Evolutionary conservation across 805 yeast species (phyloP), one percentile per base, ranked within the genome.

Genomic region (Ogataea chonburiensis): DNA sequence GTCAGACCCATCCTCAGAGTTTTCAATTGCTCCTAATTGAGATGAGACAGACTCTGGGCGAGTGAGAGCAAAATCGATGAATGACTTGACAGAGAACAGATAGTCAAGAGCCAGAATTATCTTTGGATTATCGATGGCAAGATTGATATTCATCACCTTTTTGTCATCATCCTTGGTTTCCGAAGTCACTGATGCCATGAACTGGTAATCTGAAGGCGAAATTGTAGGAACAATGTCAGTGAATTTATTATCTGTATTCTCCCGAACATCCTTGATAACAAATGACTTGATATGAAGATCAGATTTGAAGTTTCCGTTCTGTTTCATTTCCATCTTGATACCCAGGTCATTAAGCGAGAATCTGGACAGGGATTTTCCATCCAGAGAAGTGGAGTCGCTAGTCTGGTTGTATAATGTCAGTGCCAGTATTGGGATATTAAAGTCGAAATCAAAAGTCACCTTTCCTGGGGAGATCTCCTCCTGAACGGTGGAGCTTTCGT

Each of bases 31-130:
- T 12, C 41, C 11, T 15, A 35, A 17, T 18, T 26, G 49, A 20
- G 57, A 33, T 15, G 42, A 61, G 17, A 25, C 7, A 7, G 30
- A 16, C 12, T 37, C 31, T 3, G 30, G n/a, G 17, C 11, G 14
- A 4, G 28, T 17, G 11, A 73, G 46, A 0, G 78, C 85, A 28
- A 65, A 66, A 37, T 73, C 79, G n/a, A 67, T 57, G 55, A 81
- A 89, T 0, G 65, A 55, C 45, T 84, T 84, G 47, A 93, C 52
- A 2, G 93, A 86, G 58, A 89, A 75, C 22, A 91, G 53, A 58
- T 86, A 89, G 54, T 89, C 98, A 47, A 93, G 64, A 0, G 97
- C 96, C 18, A 93, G 57, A 31, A 93, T 79, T 8, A 83, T 72
- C 39, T 74, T 75, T 0, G 97, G 97, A 43, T 81, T 83, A 42